Base-by-base conservation (phyloP, 176 grass and related monocot genomes). In the Triticum monococcum region DNA sequence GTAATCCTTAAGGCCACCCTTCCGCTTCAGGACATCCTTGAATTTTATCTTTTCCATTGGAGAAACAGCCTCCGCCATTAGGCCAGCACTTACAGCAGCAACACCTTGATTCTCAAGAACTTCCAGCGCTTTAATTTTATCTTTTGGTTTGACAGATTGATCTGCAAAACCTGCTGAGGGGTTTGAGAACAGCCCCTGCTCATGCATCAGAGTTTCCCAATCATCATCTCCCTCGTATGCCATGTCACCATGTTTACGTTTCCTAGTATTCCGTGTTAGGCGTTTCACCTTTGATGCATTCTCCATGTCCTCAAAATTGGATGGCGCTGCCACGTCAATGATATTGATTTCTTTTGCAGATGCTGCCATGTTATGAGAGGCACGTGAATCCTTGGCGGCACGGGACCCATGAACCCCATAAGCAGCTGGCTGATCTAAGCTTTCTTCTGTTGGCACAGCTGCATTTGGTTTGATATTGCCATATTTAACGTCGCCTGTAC, bases 11-110 rank as follows among this genome's bases (percentile, higher is more conserved):
- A 99, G 92, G 73, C 90, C 94, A 61, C 97, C 97, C 88, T 92
- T 96, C 54, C 83, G 94, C 85, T 91, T 99, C 84, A 99, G 87
- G 63, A 96, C 69, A 73, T 99, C 97, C 71, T 89, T 99, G 71
- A 99, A 99, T 82, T 90, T 99, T 71, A 96, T 86, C 87, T 99
- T 99, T 88, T 99, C 97, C 85, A 99, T 93, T 56, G 92, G 89
- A 82, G 73, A 88, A 90, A 94, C 23, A 85, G 90, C 77, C 60
- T 79, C 79, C 25, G 92, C 89, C 83, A 96, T 99, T 43, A 99
- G 87, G 64, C 97, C 97, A 90, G 94, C 88, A 81, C 87, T 81
- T 46, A 99, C 87, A 54, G 94, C 94, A 81, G 90, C 92, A 75
- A 86, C 68, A 88, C 77, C 57, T 66, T 65, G 61, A 61, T 91